Evolutionary conservation across 2,329 filamentous ascomycete genomes (phyloP).

Genomic region (Ilyonectria mors-panacis): DNA sequence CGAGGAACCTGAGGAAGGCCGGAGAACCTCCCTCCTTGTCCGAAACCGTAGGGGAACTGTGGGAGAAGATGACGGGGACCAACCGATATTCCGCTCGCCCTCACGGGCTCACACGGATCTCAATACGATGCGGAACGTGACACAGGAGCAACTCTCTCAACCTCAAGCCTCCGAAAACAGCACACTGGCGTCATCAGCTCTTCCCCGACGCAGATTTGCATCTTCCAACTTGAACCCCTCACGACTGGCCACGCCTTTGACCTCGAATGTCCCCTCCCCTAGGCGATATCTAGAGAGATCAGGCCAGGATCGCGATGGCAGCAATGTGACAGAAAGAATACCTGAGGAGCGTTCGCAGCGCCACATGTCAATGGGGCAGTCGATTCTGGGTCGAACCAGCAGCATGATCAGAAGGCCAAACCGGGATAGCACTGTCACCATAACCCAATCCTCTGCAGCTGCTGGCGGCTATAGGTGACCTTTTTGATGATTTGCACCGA

Average conservation of each 20-base stretch:
- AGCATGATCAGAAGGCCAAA: constrained; percentile 62
- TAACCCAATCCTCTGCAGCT: constrained; percentile 57
- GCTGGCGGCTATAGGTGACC: constrained; percentile 62
- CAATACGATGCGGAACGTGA: constrained; percentile 53
- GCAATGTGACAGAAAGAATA: constrained; percentile 42
- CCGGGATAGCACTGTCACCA: constrained; percentile 56
- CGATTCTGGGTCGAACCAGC: constrained; percentile 59
- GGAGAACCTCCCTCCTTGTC: constrained; percentile 59
- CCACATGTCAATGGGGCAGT: constrained; percentile 61
- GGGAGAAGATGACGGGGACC: constrained; percentile 64
- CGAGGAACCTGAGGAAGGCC: constrained; percentile 65
- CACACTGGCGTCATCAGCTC: constrained; percentile 40
- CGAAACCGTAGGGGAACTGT: constrained; percentile 63
- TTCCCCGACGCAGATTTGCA: constrained; percentile 69
- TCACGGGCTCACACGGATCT: constrained; percentile 73
- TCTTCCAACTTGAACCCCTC: constrained; percentile 63
- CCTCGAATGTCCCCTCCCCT: constrained; percentile 56
- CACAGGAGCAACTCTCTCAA: constrained; percentile 47
- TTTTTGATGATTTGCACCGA: constrained; percentile 47
- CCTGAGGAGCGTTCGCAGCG: constrained; percentile 52
- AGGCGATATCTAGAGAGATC: constrained; percentile 67
- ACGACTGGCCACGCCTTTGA: constrained; percentile 59
- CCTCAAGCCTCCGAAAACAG: constrained; percentile 42
- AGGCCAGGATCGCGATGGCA: constrained; percentile 58
- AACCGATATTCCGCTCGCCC: constrained; percentile 67